Percentiles rank a stretch among this genome's conserved stretches.
phyloP scores from a whole-genome alignment of 2,329 filamentous ascomycete species.

The Neopestalotiopsis rosae region DNA sequence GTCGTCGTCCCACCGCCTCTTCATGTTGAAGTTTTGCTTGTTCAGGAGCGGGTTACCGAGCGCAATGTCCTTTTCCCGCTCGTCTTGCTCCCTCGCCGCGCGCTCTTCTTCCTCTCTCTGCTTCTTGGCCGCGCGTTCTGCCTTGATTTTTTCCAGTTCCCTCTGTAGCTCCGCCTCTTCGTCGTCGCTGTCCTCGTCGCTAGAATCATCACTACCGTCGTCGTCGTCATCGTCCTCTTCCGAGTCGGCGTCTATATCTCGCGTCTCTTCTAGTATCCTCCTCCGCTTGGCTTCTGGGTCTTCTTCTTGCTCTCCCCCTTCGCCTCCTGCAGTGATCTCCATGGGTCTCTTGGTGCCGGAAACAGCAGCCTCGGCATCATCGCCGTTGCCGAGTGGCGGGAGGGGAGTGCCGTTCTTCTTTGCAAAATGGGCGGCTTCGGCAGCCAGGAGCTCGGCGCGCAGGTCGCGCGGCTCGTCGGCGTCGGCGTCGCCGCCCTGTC shows the following conservation, averaged over 20 bases:
- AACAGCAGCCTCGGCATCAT: slow-evolving; percentile 43
- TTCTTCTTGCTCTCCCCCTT: slow-evolving; percentile 70
- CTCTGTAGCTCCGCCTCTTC: slow-evolving; percentile 89
- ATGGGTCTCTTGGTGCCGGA: slow-evolving; percentile 67
- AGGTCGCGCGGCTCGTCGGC: slow-evolving; percentile 73
- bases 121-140: slow-evolving; percentile 80
- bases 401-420: slow-evolving; percentile 74
- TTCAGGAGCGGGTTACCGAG: slow-evolving; percentile 92
- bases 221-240: slow-evolving; percentile 66
- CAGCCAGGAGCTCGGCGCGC: slow-evolving; percentile 85
- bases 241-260: slow-evolving; percentile 83
- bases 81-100: slow-evolving; percentile 80
- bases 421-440: slow-evolving; percentile 85
- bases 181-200: slow-evolving; percentile 66
- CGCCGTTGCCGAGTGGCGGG: slow-evolving; percentile 48
- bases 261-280: slow-evolving; percentile 84
- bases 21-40: slow-evolving; percentile 85
- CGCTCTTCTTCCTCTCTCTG: slow-evolving; percentile 84
- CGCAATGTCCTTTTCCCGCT: slow-evolving; percentile 86
- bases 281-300: slow-evolving; percentile 83
- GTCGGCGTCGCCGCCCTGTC: slow-evolving; percentile 86
- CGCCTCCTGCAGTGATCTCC: slow-evolving; percentile 51
- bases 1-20: slow-evolving; percentile 93
- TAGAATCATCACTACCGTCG: slow-evolving; percentile 60
- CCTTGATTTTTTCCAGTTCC: slow-evolving; percentile 92